These are phyloP conservation scores for Coemansia sp. DNA, from an alignment of 371 early-diverging fungal genomes.

Conservation along the genomic window DNA sequence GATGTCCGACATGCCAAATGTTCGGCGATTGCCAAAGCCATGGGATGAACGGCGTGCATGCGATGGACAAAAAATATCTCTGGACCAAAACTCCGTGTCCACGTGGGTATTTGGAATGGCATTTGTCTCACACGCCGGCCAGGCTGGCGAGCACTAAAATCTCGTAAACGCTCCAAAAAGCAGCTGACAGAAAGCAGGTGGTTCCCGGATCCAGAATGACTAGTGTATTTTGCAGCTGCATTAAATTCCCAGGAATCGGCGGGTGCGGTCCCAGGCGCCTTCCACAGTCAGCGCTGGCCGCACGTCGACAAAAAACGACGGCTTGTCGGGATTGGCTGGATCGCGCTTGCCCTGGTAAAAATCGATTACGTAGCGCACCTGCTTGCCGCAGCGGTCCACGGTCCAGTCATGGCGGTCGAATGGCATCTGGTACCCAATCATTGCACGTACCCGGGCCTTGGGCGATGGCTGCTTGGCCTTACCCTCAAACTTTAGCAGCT, in stretches of 20 bases:
- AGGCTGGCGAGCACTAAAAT: too few species aligned
- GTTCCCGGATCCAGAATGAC: too few species aligned
- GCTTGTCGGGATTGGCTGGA: slow-evolving; percentile 57
- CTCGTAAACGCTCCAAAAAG: too few species aligned
- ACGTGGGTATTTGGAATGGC: too few species aligned
- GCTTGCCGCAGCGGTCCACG: slow-evolving; percentile 90
- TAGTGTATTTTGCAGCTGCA: too few species aligned
- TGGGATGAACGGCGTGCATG: too few species aligned
- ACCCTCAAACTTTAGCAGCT: slow-evolving; percentile 83
- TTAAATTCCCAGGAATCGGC: slow-evolving; percentile 21
- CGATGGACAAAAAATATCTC: too few species aligned
- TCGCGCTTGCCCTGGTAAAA: slow-evolving; percentile 71
- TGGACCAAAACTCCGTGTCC: too few species aligned
- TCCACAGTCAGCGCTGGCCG: slow-evolving; percentile 70
- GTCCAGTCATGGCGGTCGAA: slow-evolving; percentile 99
- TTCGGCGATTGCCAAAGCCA: too few species aligned
- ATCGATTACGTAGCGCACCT: slow-evolving; percentile 92
- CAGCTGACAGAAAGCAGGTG: too few species aligned
- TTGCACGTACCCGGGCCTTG: slow-evolving; percentile 72
- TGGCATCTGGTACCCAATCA: slow-evolving; percentile 76
- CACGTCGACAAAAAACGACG: slow-evolving; percentile 86
- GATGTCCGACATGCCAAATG: too few species aligned
- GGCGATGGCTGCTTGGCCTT: slow-evolving; percentile 80
- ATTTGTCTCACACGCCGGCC: too few species aligned
- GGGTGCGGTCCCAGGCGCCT: slow-evolving; percentile 60